phyloP scores from a whole-genome alignment of 1,139 yeast genomes.

The Zygotorulaspora mrakii region DNA sequence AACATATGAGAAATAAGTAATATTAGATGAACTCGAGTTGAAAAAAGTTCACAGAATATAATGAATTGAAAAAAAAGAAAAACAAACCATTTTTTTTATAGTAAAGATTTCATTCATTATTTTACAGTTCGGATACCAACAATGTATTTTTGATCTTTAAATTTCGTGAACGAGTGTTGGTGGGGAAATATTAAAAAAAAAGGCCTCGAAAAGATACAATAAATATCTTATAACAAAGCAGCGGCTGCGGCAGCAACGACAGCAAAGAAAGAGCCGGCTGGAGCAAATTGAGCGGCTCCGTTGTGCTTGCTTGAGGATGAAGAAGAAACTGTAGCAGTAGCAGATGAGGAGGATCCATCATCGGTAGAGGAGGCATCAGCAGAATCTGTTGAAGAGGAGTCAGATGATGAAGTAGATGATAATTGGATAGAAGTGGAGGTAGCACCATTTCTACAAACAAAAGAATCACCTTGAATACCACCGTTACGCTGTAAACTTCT shows the following conservation, averaged over 20 bases:
- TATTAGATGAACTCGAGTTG: background rate
- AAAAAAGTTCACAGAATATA: background rate
- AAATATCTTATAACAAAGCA: slow-evolving; percentile 51
- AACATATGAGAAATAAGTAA: slow-evolving; percentile 2
- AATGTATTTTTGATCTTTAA: too few relatives aligned
- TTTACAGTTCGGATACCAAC: too few relatives aligned
- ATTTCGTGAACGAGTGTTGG: too few relatives aligned
- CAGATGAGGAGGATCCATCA: too few relatives aligned
- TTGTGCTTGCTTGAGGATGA: slow-evolving; percentile 27
- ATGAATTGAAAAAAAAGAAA: background rate
- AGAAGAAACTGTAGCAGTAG: too few relatives aligned
- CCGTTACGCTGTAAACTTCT: slow-evolving; percentile 64
- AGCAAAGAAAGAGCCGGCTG: slow-evolving; percentile 52
- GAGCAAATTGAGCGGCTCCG: slow-evolving; percentile 40
- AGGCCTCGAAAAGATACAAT: background rate
- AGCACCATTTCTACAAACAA: slow-evolving; percentile 73
- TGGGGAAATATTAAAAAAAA: too few relatives aligned
- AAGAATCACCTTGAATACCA: slow-evolving; percentile 85
- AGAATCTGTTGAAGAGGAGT: slow-evolving; percentile 29
- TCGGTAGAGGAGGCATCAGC: slow-evolving; percentile 19
- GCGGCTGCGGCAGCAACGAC: slow-evolving; percentile 60
- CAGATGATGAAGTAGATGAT: slow-evolving; percentile 40
- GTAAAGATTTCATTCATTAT: too few relatives aligned
- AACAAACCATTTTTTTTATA: too few relatives aligned
- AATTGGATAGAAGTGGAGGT: slow-evolving; percentile 50